Base-by-base conservation (phyloP, 2,329 filamentous ascomycete species). In the Venturia nashicola region DNA sequence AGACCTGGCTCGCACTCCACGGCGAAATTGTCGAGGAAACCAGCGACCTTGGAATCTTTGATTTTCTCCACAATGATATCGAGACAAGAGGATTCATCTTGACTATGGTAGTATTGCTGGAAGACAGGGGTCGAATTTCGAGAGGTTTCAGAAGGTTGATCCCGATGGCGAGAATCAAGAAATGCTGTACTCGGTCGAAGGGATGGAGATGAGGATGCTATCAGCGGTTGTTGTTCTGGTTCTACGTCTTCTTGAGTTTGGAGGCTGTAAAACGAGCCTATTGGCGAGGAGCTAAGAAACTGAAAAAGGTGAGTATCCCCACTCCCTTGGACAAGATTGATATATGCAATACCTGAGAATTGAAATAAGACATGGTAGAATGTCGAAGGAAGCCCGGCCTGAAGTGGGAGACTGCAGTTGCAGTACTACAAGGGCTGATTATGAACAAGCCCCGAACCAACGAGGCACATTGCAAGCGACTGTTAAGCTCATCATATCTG, bases 1-100 rank as follows among this genome's bases (percentile, higher is more conserved):
- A 97, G 81, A 57, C 90, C 90, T 1, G 87, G 84, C 75, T 96
- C 91, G 63, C 83, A 78, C 64, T 88, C 82, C 65, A 94, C 89
- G 57, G 88, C 86, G 64, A 92, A 72, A 78, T 84, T 91, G 68
- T 79, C 70, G 59, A 77, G 70, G 69, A 74, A 74, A 42, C 72
- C 70, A n/a, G 69, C 71, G 51, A 75, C 60, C 66, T 74, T 78
- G 36, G 73, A 75, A 16, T 70, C 67, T 63, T 69, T 73, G 61
- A 76, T 64, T 63, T 75, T 77, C 68, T 76, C 75, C 78, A 79
- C 80, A 36, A 61, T 43, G 59, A 42, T 42, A 23, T 61, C 36
- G 20, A 39, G 40, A 34, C 54, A 34, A 34, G 54, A 36, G 20
- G n/a, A 34, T 40, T 18, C 54, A n/a, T 14, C 36, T 59, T 59